A percentile compares a stretch with the other conserved stretches of the same genome.
These are phyloP conservation scores for Tulasnella sp. DNA, from an alignment of 768 basidiomycete genomes.

Conservation along the genomic window DNA sequence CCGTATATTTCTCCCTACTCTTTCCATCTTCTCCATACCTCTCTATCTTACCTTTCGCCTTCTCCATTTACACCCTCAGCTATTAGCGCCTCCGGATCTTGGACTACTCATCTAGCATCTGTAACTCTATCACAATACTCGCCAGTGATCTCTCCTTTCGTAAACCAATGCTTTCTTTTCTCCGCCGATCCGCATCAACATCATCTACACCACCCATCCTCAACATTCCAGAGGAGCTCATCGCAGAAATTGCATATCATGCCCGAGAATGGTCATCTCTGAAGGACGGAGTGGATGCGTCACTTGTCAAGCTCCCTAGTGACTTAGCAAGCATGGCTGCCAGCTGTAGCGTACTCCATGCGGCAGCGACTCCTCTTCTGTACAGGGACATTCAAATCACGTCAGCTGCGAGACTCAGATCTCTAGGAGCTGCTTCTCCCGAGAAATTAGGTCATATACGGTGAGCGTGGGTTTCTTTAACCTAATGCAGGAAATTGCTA, in stretches of 20 bases:
- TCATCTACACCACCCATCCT: too few species aligned
- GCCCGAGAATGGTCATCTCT: not conserved
- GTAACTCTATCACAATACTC: too few species aligned
- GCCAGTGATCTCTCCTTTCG: too few species aligned
- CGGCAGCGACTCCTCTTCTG: not conserved
- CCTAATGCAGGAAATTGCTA: not conserved
- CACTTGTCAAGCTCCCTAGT: not conserved
- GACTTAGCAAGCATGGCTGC: constrained; percentile 5
- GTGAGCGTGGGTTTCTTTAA: not conserved
- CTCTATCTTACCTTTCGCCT: too few species aligned
- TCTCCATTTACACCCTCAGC: too few species aligned
- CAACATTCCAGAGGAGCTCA: constrained; percentile 5
- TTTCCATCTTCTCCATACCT: too few species aligned
- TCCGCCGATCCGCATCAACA: too few species aligned
- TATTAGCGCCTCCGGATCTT: too few species aligned
- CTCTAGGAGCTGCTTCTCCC: not conserved
- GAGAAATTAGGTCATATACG: constrained; percentile 5
- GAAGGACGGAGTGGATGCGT: not conserved
- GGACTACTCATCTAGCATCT: too few species aligned
- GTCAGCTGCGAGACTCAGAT: not conserved
- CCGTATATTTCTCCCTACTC: too few species aligned
- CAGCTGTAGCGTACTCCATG: not conserved
- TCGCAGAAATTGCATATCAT: constrained; percentile 5
- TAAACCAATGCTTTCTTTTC: too few species aligned
- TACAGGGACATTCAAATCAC: constrained; percentile 8